A percentile compares a stretch with the other conserved stretches of the same genome.
These are phyloP conservation scores for Paraconiothyrium brasiliense DNA, from an alignment of 2,329 filamentous ascomycete species.

Conservation along the genomic window DNA sequence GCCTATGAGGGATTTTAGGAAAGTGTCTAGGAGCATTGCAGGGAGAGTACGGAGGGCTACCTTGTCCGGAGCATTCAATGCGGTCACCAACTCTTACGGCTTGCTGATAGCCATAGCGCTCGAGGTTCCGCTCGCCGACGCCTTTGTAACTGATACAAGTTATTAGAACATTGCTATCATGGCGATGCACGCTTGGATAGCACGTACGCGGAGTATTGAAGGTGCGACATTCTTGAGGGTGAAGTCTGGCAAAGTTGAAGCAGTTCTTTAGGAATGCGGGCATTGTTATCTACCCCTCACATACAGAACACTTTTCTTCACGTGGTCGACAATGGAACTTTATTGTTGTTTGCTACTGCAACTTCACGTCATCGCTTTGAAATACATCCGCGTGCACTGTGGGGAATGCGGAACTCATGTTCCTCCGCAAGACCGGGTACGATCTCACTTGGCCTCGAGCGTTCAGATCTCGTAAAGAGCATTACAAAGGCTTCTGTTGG, in stretches of 20 bases:
- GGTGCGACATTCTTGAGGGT: neutral
- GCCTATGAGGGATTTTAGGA: conserved; percentile 27
- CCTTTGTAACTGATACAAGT: neutral
- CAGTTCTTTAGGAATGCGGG: neutral
- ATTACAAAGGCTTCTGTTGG: neutral
- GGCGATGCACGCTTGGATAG: too few species aligned
- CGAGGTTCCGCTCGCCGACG: conserved; percentile 27
- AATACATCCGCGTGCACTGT: neutral
- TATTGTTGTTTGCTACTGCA: neutral
- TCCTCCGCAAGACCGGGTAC: neutral
- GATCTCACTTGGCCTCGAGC: neutral
- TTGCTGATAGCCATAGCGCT: conserved; percentile 47
- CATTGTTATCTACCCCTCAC: neutral
- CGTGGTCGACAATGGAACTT: neutral
- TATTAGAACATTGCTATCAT: too few species aligned
- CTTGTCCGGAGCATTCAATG: conserved; percentile 51
- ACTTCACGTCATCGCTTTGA: conserved; percentile 5
- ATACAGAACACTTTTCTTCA: neutral
- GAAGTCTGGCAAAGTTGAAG: neutral
- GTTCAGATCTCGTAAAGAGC: neutral
- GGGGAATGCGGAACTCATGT: neutral
- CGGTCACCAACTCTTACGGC: conserved; percentile 48
- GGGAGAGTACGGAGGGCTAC: conserved; percentile 22
- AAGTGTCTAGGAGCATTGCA: neutral
- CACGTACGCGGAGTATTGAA: conserved; percentile 1